These are phyloP conservation scores for Protomyces inouyei DNA, from an alignment of 1,139 yeast genomes.

Conservation along the genomic window DNA sequence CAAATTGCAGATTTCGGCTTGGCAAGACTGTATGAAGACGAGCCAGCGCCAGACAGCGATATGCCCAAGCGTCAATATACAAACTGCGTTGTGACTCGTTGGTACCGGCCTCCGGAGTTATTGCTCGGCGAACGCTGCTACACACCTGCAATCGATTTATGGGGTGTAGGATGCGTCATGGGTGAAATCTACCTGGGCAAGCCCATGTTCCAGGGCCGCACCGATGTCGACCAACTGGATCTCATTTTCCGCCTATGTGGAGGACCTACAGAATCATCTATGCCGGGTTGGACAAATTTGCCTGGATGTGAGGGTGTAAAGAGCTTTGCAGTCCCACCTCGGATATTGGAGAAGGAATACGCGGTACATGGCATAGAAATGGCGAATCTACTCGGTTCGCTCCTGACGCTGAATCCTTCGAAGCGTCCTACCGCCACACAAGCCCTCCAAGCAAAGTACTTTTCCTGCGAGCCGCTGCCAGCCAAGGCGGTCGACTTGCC, in stretches of 20 bases:
- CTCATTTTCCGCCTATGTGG: constrained; percentile 77
- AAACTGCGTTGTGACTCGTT: constrained; percentile 86
- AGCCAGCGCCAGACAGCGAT: constrained; percentile 53
- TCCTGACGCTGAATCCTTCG: constrained; percentile 63
- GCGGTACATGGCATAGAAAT: constrained; percentile 41
- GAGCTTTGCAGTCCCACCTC: constrained; percentile 44
- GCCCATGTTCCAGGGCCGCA: constrained; percentile 79
- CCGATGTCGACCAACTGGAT: constrained; percentile 89
- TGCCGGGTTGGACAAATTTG: constrained; percentile 61
- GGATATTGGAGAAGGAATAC: constrained; percentile 54
- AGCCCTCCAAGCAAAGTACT: constrained; percentile 68
- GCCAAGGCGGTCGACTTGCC: constrained; percentile 56
- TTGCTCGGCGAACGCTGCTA: constrained; percentile 77
- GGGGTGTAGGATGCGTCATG: constrained; percentile 97
- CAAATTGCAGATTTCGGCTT: constrained; percentile 93
- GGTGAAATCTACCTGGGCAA: constrained; percentile 78
- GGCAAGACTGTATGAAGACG: constrained; percentile 75
- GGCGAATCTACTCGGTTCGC: constrained; percentile 49
- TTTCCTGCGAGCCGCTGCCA: constrained; percentile 61
- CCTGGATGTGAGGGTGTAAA: constrained; percentile 53
- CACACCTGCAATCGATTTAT: constrained; percentile 92
- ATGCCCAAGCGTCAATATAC: constrained; percentile 63
- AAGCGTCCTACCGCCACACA: constrained; percentile 70
- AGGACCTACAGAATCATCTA: constrained; percentile 58
- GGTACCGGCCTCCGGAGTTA: constrained; percentile 96